Base-by-base conservation (phyloP, 1,139 yeast species). In the Kodamaea fungicola region DNA sequence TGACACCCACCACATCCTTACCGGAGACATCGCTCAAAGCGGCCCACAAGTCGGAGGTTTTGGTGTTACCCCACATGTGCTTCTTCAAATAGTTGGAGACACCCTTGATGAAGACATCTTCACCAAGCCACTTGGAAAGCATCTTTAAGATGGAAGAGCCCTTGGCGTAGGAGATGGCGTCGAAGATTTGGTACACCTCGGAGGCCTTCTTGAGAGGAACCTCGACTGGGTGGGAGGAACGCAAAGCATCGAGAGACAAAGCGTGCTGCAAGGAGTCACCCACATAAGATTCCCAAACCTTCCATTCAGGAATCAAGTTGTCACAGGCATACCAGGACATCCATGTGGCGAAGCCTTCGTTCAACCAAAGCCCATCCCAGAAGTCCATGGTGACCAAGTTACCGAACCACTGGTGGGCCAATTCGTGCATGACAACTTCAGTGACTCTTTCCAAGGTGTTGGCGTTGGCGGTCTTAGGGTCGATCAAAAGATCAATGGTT, bases 281-380 rank as follows among this genome's bases (percentile, higher is more conserved):
- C n/a, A 76, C 78, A 49, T 74, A 76, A 6, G 66, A 67, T 42
- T 71, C 69, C 64, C 77, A 77, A 12, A 74, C 72, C 45, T 75
- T 71, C 82, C 82, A 77, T 36, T 76, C 81, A 12, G 80, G 81
- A 50, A 67, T 68, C 43, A 75, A 63, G 30, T 68, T 46, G 49
- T 76, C 77, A 42, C 86, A 78, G 2, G 94, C 85, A 54, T 79
- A 75, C 83, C 89, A 85, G 4, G 92, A 84, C 76, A 86, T 76
- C 73, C 78, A 76, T 10, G 83, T 77, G 10, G 83, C 83, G 56
- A 77, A 77, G 10, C 82, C 80, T 57, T 77, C 83, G 48, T 77
- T 77, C 42, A 77, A 66, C 82, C 82, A 77, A 46, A 77, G 63
- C 41, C 76, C 82, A 42, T 78, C 79, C 83, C 83, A 77, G 71